Evolutionary conservation across 2,329 filamentous ascomycete species (phyloP).

Genomic region (Monilinia aucupariae): DNA sequence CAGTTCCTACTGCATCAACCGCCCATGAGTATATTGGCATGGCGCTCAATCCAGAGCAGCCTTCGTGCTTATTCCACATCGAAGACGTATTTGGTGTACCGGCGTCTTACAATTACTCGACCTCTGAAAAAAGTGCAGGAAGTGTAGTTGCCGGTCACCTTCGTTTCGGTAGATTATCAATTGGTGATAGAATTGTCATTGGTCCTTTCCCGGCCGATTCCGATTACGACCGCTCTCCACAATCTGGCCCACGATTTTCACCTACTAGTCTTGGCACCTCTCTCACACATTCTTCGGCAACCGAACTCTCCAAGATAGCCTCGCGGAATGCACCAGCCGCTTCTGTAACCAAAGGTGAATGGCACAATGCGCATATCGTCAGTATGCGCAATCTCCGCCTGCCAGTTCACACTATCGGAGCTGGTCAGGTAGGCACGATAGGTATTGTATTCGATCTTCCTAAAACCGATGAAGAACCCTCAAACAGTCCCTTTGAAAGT

Average conservation of each 20-base stretch:
- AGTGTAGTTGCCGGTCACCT: conserved; percentile 82
- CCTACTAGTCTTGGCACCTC: conserved; percentile 43
- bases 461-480: conserved; percentile 31
- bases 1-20: conserved; percentile 55
- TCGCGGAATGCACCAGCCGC: conserved; percentile 49
- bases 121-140: conserved; percentile 45
- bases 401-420: conserved; percentile 68
- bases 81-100: conserved; percentile 83
- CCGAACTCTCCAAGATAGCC: conserved; percentile 49
- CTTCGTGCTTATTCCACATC: conserved; percentile 72
- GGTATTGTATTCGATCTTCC: conserved; percentile 61
- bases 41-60: conserved; percentile 53
- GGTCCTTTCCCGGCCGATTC: conserved; percentile 68
- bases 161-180: conserved; percentile 68
- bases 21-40: conserved; percentile 49
- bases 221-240: conserved; percentile 37
- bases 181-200: conserved; percentile 72
- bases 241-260: conserved; percentile 42
- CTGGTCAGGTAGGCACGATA: conserved; percentile 85
- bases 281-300: conserved; percentile 48
- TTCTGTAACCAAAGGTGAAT: conserved; percentile 57
- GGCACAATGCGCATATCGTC: conserved; percentile 73
- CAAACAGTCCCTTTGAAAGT: conserved; percentile 33
- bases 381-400: conserved; percentile 85
- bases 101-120: conserved; percentile 50